Percentiles rank a stretch among this genome's conserved stretches.
phyloP scores from a whole-genome alignment of 441 rosid genomes.

The Lepidium campestre region DNA sequence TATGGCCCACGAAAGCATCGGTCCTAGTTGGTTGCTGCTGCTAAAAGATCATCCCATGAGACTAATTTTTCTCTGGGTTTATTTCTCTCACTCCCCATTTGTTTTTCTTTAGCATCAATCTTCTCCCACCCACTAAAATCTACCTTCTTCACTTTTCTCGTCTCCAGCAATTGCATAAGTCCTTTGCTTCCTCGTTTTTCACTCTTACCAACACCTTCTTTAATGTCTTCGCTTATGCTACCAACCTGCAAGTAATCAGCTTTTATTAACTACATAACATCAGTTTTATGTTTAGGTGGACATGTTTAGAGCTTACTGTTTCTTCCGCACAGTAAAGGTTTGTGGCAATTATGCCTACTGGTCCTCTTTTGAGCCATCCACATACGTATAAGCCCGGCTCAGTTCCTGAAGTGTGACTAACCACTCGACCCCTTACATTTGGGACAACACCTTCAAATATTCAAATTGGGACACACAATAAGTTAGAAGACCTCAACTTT shows the following conservation, averaged over 20 bases:
- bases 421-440: slow-evolving; percentile 60
- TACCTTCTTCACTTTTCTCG: slow-evolving; percentile 37
- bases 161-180: slow-evolving; percentile 49
- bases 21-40: slow-evolving; percentile 20
- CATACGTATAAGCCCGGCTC: slow-evolving; percentile 83
- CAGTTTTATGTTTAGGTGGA: not conserved
- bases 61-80: slow-evolving; percentile 72
- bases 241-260: slow-evolving; percentile 47
- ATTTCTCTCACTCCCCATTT: slow-evolving; percentile 47
- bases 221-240: slow-evolving; percentile 67
- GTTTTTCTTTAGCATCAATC: slow-evolving; percentile 64
- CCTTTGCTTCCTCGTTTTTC: slow-evolving; percentile 64
- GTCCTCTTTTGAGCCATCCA: slow-evolving; percentile 97
- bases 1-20: not conserved
- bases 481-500: not conserved
- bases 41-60: slow-evolving; percentile 52
- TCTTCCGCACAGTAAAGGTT: slow-evolving; percentile 87
- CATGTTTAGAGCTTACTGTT: slow-evolving; percentile 46
- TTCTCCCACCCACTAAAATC: slow-evolving; percentile 65
- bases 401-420: slow-evolving; percentile 35
- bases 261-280: not conserved
- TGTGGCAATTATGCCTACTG: slow-evolving; percentile 83
- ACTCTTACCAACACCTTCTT: slow-evolving; percentile 27
- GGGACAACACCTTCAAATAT: slow-evolving; percentile 65
- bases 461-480: not conserved